Evolutionary conservation across 139 green algal species (phyloP), one percentile per base, ranked within the genome.

Genomic region (Closterium sp.): DNA sequence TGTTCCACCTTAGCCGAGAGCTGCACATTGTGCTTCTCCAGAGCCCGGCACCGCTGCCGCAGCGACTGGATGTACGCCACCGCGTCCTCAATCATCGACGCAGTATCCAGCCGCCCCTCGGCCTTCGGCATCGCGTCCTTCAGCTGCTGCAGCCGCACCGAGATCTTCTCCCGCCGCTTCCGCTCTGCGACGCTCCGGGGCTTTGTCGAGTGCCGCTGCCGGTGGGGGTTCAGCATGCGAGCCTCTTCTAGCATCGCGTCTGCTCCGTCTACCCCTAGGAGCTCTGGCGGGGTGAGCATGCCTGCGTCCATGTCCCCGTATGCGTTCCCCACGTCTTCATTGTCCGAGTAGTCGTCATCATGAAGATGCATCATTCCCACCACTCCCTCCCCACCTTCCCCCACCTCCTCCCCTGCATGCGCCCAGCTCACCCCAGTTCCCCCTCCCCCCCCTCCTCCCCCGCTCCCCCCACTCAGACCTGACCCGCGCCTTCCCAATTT

Each of bases 31-130:
- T 87, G 84, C 84, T 33, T 34, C 84, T 87, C 84, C 31, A 87
- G 84, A 19, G 84, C 84, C 23, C 32, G 31, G 31, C 31, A 33
- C 31, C 84, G 2, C 3, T 34, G 31, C 84, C 32, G 23, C 84
- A 87, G 25, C 84, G 84, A 87, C 21, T 34, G 84, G 25, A 87
- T 87, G 25, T 87, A 87, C 32, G 84, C 84, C 31, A 87, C 84
- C 84, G 84, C 84, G 25, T 87, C 84, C 19, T 87, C 84, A 34
- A 87, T 33, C 84, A 87, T 87, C 0, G 23, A 21, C 31, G 84
- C 31, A 2, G 84, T 87, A 4, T 87, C 84, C 31, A 87, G 9
- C 31, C 84, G 23, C 31, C 31, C 84, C 4, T 87, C 31, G 19
- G 31, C 32, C 23, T 87, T 87, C 10, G 84, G 84, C 84, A 87